Base-by-base conservation (phyloP, 1,139 yeast genomes). In the Candida freyschussii region DNA sequence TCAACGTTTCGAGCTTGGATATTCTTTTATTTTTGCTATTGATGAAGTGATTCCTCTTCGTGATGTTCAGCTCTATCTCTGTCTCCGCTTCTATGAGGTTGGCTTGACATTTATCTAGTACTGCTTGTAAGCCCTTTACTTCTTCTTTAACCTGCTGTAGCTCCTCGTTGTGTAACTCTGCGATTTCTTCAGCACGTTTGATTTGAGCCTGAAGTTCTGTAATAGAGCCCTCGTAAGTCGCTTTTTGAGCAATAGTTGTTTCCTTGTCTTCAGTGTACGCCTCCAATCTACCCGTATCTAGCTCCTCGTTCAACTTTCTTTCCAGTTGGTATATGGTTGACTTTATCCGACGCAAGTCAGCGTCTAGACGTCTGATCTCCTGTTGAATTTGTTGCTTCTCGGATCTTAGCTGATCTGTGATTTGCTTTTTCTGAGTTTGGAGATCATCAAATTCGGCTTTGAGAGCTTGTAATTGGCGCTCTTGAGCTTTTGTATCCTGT, bases 221-320 rank as follows among this genome's bases (percentile, higher is more conserved):
- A 13, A 60, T 40, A 2, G 59, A 48, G 7, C 43, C 42, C 13
- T 44, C 38, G 32, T 55, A 55, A 9, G 53, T 41, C 4, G 34
- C 36, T 7, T 52, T 42, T 5, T 59, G 59, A 10, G 53, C 47
- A 23, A 56, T 42, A n/a, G 48, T 47, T 2, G 40, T 45, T 5
- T 35, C 36, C 12, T 40, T 45, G 20, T 62, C 63, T 13, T 53
- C 61, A 5, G 40, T 43, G 17, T 55, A 49, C 2, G 62, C 58
- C 9, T 59, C 62, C 14, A 63, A 39, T 17, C 47, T 55, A 10
- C 68, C 68, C 3, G 65, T 58, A 34, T 67, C 69, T 14, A 56
- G 60, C 40, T 64, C 47, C 37, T 63, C 56, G 32, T 56, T 53
- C 38, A 53, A 32, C 40, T 53, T 58, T 37, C 44, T 41, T 31